Percentiles rank a stretch among this genome's conserved stretches.
Evolutionary conservation across 2,329 filamentous ascomycete species (phyloP).

Genomic region (Trichoderma sp.): DNA sequence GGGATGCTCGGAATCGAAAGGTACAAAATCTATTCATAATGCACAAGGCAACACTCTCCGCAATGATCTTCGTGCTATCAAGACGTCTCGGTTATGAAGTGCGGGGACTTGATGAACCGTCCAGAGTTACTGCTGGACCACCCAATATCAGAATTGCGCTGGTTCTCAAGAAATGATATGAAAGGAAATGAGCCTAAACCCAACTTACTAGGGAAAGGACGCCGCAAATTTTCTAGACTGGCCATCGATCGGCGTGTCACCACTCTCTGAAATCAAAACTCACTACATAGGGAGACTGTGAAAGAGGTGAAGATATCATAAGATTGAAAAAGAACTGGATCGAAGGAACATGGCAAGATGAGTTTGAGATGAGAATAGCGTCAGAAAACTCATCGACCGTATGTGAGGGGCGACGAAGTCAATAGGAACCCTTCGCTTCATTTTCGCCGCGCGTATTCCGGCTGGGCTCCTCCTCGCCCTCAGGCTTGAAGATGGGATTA

Average conservation of each 20-base stretch:
- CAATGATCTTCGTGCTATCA: background rate
- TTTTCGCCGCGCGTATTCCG: background rate
- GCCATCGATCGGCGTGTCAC: background rate
- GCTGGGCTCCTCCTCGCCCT: background rate
- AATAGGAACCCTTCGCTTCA: background rate
- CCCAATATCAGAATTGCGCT: background rate
- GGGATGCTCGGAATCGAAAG: background rate
- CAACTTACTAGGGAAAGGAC: background rate
- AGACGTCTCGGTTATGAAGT: background rate
- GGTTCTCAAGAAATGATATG: background rate
- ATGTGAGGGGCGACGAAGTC: background rate
- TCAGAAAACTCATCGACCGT: background rate
- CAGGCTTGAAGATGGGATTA: background rate
- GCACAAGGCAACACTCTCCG: background rate
- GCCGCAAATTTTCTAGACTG: background rate
- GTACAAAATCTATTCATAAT: background rate
- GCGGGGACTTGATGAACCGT: background rate
- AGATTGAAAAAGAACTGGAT: too few relatives aligned
- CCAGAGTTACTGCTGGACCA: background rate
- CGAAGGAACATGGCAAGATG: too few relatives aligned
- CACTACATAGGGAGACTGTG: background rate
- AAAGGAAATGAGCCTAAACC: fast-evolving
- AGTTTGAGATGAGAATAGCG: too few relatives aligned
- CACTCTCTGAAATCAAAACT: background rate
- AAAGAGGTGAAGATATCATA: too few relatives aligned